Base-by-base conservation (phyloP, 2,329 filamentous ascomycete genomes). In the Zymoseptoria brevis region DNA sequence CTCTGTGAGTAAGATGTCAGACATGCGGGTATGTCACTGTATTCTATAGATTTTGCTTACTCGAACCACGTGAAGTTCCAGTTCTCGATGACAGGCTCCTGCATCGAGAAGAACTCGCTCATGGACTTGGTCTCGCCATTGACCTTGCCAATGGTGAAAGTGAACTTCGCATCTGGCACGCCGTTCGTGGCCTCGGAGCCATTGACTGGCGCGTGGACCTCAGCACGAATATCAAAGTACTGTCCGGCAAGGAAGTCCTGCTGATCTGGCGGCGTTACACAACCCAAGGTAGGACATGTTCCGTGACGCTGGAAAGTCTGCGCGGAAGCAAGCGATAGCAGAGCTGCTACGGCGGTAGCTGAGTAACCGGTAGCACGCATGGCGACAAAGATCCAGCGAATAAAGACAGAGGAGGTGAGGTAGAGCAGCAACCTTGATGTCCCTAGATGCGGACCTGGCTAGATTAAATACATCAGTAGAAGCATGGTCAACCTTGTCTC, bases 41-140 rank as follows among this genome's bases (percentile, higher is more conserved):
- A n/a, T 1, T 29, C 24, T 19, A 41, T 4, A 16, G 49, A 45
- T 22, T 41, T 53, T 35, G 62, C 74, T 59, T 69, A 80, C 78
- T 93, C 90, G 69, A 83, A 93, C 87, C 88, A 94, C n/a, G 80
- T 81, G 71, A 94, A 94, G 65, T 85, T 82, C 90, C 90, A 95
- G 64, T 80, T 86, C 79, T 95, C 90, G 16, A 94, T 76, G 71
- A 83, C 75, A 19, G 89, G 87, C 72, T 93, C 88, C 2, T 81
- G 68, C 41, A 87, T 69, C n/a, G 79, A 78, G 76, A 94, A 93
- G 75, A 83, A 91, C 49, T 84, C 76, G 16, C 85, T 78, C 49
- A 85, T 83, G 58, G 80, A 75, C 70, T 83, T 75, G 24, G 81
- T 71, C 60, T 76, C 71, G 54, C 74, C 75, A 50, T 82, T 83